Evolutionary conservation across 177 flowering plant genomes (phyloP).

Genomic region (Vitis hybrid): DNA sequence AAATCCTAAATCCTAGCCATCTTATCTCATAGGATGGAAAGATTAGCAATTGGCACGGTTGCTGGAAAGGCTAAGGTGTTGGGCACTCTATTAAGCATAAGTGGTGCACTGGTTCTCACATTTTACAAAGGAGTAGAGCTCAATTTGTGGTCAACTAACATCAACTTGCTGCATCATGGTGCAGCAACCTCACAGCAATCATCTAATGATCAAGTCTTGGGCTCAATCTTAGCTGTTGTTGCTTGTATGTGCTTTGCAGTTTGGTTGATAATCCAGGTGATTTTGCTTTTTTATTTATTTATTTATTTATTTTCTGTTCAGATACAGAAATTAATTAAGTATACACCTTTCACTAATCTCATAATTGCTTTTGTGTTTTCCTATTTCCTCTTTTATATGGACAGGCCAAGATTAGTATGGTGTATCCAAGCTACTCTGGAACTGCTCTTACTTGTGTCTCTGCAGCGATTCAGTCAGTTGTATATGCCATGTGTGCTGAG

Average conservation of each 20-base stretch:
- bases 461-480: slow-evolving; percentile 26
- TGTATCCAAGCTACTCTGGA: slow-evolving; percentile 28
- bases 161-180: slow-evolving; percentile 24
- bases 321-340: too few species aligned
- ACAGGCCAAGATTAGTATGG: too few species aligned
- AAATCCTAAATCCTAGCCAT: too few species aligned
- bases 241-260: slow-evolving; percentile 27
- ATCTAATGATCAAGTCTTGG: slow-evolving; percentile 13
- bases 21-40: too few species aligned
- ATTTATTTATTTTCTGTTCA: too few species aligned
- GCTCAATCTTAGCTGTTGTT: slow-evolving; percentile 23
- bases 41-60: too few species aligned
- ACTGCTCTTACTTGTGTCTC: slow-evolving; percentile 27
- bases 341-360: too few species aligned
- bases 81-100: slow-evolving; percentile 38
- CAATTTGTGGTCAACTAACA: slow-evolving; percentile 26
- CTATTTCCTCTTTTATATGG: too few species aligned
- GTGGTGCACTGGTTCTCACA: slow-evolving; percentile 47
- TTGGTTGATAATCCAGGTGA: slow-evolving; percentile 45
- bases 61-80: too few species aligned
- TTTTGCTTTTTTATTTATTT: too few species aligned
- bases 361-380: too few species aligned
- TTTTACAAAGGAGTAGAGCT: slow-evolving; percentile 41
- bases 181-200: neutral
- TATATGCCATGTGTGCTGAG: slow-evolving; percentile 21